A percentile compares a stretch with the other conserved stretches of the same genome.
These are phyloP conservation scores for Fusarium subtropicale DNA, from an alignment of 2,329 filamentous ascomycete species.

Conservation along the genomic window DNA sequence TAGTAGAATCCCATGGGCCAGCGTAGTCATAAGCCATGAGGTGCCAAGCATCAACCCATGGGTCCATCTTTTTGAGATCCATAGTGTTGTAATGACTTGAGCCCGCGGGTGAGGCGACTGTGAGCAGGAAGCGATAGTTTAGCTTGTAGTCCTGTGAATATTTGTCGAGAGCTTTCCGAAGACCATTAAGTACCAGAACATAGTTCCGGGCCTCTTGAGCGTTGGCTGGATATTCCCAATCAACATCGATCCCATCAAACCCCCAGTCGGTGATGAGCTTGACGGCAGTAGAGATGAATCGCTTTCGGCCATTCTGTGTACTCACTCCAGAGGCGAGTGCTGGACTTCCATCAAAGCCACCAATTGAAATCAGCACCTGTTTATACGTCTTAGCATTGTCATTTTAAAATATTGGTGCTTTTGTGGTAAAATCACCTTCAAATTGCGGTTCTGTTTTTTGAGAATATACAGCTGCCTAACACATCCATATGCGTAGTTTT, in stretches of 20 bases:
- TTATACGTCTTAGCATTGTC: slow-evolving; percentile 19
- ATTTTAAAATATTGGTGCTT: neutral
- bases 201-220: slow-evolving; percentile 52
- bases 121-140: slow-evolving; percentile 62
- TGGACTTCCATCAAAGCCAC: slow-evolving; percentile 80
- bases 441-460: slow-evolving; percentile 79
- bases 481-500: slow-evolving; percentile 79
- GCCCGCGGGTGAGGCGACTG: slow-evolving; percentile 63
- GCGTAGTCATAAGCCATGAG: slow-evolving; percentile 79
- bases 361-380: slow-evolving; percentile 57
- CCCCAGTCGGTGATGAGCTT: slow-evolving; percentile 75
- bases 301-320: slow-evolving; percentile 68
- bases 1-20: slow-evolving; percentile 71
- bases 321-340: slow-evolving; percentile 65
- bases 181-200: slow-evolving; percentile 37
- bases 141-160: slow-evolving; percentile 56
- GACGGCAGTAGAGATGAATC: slow-evolving; percentile 76
- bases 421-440: slow-evolving; percentile 67
- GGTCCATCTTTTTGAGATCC: slow-evolving; percentile 66
- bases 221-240: slow-evolving; percentile 66
- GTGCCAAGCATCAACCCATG: slow-evolving; percentile 68
- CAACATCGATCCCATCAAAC: slow-evolving; percentile 67
- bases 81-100: slow-evolving; percentile 62
- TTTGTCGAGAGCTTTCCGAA: slow-evolving; percentile 57
- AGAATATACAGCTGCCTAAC: slow-evolving; percentile 80